phyloP scores from a whole-genome alignment of 169 alveolate species.

The Eimeria praecox region DNA sequence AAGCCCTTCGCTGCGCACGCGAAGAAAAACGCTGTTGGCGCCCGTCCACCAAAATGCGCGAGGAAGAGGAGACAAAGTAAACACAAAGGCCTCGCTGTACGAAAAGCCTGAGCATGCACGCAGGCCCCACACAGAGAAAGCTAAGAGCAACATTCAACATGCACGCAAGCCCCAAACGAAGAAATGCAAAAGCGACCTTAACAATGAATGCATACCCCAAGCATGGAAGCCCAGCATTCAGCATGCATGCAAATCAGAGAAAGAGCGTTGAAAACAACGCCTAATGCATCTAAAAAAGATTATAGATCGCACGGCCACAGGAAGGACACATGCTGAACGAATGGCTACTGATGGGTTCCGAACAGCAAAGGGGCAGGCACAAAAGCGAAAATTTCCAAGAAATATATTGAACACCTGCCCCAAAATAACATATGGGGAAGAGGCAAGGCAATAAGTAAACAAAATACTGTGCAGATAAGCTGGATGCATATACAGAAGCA shows the following conservation, averaged over 20 bases:
- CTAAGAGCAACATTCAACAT: neutral
- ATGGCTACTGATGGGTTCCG: neutral
- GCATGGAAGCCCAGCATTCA: neutral
- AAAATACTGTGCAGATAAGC: neutral
- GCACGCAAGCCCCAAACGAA: neutral
- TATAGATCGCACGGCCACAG: neutral
- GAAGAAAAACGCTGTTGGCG: constrained; percentile 15
- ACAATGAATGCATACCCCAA: neutral
- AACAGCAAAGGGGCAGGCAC: neutral
- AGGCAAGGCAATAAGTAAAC: neutral
- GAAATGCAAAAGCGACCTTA: neutral
- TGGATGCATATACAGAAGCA: neutral
- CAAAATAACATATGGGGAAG: neutral
- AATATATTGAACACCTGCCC: neutral
- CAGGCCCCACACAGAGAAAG: neutral
- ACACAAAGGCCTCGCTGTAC: constrained; percentile 66
- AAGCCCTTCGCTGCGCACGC: constrained; percentile 29
- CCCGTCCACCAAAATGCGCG: constrained; percentile 80
- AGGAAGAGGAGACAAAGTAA: constrained; percentile 44
- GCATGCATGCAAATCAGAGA: neutral
- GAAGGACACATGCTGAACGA: neutral
- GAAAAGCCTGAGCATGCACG: constrained; percentile 18
- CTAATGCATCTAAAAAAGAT: neutral
- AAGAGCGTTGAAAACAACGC: neutral
- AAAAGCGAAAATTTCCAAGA: neutral